Percentiles rank a stretch among this genome's conserved stretches.
These are phyloP conservation scores for Phalaenopsis aphrodite DNA, from an alignment of 106 monocot genomes.

Conservation along the genomic window DNA sequence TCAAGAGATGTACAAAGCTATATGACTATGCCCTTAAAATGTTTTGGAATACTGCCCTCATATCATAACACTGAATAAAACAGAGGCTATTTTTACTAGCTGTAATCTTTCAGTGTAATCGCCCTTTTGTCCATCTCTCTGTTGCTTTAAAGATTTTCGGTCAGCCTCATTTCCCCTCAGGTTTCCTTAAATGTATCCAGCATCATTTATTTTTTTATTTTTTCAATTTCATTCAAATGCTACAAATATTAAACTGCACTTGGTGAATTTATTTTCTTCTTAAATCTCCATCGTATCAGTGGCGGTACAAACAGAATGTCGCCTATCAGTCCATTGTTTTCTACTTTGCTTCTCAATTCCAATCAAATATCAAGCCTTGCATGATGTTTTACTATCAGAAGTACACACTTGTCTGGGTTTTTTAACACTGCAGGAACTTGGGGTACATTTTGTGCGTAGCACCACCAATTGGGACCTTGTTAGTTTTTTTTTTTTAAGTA, in stretches of 20 bases:
- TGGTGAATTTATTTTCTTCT: neutral
- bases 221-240: neutral
- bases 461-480: neutral
- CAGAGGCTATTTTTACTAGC: neutral
- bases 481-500: neutral
- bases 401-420: neutral
- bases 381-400: neutral
- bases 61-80: neutral
- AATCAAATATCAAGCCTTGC: neutral
- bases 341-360: neutral
- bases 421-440: neutral
- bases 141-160: neutral
- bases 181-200: neutral
- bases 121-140: neutral
- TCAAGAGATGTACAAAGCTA: too few species aligned
- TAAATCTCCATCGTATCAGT: neutral
- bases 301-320: neutral
- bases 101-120: neutral
- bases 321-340: neutral
- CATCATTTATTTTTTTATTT: neutral
- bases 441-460: neutral
- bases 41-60: too few species aligned
- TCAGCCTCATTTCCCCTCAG: neutral
- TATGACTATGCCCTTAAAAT: too few species aligned
- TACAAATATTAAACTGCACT: neutral